These are phyloP conservation scores for Dichotomocladium elegans DNA, from an alignment of 371 early-diverging fungal genomes.

Conservation along the genomic window DNA sequence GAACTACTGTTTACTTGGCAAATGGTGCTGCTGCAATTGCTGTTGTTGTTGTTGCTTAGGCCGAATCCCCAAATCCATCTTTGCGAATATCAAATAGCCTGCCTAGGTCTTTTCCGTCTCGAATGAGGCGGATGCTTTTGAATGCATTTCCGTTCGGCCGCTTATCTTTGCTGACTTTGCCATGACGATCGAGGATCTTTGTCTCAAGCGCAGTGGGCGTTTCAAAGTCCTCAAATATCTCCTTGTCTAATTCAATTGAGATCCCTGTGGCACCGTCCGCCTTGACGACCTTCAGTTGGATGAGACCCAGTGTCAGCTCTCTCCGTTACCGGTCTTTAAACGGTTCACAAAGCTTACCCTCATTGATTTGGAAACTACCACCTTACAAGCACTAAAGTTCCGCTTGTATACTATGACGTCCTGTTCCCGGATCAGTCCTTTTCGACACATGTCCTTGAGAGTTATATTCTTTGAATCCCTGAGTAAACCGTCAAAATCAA, in stretches of 20 bases:
- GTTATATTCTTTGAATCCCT: conserved; percentile 49
- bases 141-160: conserved; percentile 53
- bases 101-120: conserved; percentile 46
- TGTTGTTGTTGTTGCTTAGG: too few relatives aligned
- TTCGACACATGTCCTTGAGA: conserved; percentile 51
- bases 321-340: too few relatives aligned
- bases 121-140: conserved; percentile 42
- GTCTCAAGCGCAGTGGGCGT: conserved; percentile 51
- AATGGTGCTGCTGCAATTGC: too few relatives aligned
- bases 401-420: conserved; percentile 49
- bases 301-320: not conserved
- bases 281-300: conserved; percentile 41
- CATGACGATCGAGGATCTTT: conserved; percentile 47
- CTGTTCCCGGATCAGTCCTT: conserved; percentile 42
- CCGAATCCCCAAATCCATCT: conserved; percentile 34
- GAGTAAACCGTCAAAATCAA: too few relatives aligned
- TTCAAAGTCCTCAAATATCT: conserved; percentile 48
- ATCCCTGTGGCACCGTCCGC: conserved; percentile 42
- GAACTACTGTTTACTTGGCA: too few relatives aligned
- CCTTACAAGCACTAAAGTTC: conserved; percentile 51
- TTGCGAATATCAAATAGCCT: conserved; percentile 51
- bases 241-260: conserved; percentile 38
- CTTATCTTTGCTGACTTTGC: conserved; percentile 43
- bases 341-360: conserved; percentile 23
- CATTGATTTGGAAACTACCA: conserved; percentile 44